Percentiles rank a stretch among this genome's conserved stretches.
These are phyloP conservation scores for Paspalum vaginatum DNA, from an alignment of 176 grass and related monocot species.

Conservation along the genomic window DNA sequence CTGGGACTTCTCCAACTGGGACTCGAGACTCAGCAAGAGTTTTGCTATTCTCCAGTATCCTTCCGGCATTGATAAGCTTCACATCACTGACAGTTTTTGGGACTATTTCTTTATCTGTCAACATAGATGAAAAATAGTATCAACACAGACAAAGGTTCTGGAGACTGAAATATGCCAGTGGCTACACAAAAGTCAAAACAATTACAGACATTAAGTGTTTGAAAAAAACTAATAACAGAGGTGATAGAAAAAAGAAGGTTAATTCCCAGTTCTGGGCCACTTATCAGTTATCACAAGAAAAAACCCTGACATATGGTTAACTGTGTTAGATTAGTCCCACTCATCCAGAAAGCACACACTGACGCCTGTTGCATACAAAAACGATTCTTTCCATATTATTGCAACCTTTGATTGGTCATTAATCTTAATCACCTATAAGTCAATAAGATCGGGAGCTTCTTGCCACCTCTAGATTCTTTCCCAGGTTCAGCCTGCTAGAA, in stretches of 20 bases:
- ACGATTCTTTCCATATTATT: neutral
- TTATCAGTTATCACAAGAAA: conserved; percentile 25
- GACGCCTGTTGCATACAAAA: neutral
- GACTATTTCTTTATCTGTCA: conserved; percentile 71
- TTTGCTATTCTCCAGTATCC: conserved; percentile 79
- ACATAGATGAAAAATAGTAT: conserved; percentile 30
- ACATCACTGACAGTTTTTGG: conserved; percentile 80
- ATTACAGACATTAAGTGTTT: conserved; percentile 4
- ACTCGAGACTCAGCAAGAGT: conserved; percentile 75
- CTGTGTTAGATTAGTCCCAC: neutral
- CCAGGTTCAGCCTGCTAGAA: neutral
- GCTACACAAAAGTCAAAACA: neutral
- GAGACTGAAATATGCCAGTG: conserved; percentile 21
- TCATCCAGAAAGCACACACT: conserved; percentile 18
- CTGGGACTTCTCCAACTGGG: conserved; percentile 74
- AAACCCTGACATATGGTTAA: conserved; percentile 2
- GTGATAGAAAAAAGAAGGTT: neutral
- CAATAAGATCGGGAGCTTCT: conserved; percentile 8
- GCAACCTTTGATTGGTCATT: conserved; percentile 13
- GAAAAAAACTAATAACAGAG: neutral
- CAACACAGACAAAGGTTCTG: conserved; percentile 22
- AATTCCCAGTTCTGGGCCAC: neutral
- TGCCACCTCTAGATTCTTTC: neutral
- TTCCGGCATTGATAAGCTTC: conserved; percentile 89
- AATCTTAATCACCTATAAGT: neutral